Evolutionary conservation across 2,329 filamentous ascomycete genomes (phyloP), one percentile per base, ranked within the genome.

Genomic region (Epichloe gansuensis): DNA sequence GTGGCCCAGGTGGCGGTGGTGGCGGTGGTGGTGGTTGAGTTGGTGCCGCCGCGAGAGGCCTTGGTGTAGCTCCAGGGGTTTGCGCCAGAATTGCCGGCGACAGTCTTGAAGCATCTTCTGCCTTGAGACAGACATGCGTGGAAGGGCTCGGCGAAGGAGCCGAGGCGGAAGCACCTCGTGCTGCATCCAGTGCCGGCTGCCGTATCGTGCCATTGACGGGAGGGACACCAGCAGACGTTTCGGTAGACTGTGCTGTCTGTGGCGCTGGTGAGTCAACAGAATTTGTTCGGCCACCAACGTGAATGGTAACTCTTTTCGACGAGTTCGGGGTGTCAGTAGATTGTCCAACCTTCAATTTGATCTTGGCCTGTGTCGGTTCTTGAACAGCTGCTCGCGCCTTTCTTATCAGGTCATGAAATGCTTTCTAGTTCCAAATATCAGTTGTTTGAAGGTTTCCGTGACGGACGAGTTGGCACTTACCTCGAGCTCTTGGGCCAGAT

Each of bases 401-500:
- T 56, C 78, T 80, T 38, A 95, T 67, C 51, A 86, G 74, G 41
- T 77, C 73, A 49, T 80, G 73, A 63, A 94, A 90, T 60, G 81
- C 76, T 64, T 79, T 73, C 85, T 91, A 57, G n/a, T 2, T 2
- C 0, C n/a, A 2, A 54, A 63, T 46, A 65, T 55, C 45, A 44
- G 21, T 34, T 21, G 15, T 4, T 9, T 13, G 5, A 31, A 4
- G 4, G 6, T 9, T 15, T n/a, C 34, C 13, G 4, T 42, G 13
- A 7, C 9, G n/a, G 17, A 12, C 7, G 9, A 12, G 5, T 21
- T 17, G 5, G 4, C 21, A 27, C 60, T 47, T 71, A 88, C 87
- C 79, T 94, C 84, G 6, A 96, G 78, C 54, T 93, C 82, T 47
- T 82, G 79, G 0, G 89, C 88, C 55, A 93, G 73, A 23, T 79